Percentiles rank a stretch among this genome's conserved stretches.
Conservation (phyloP, 148 eudicot genomes). For the Vaccinium corymbosum region DNA sequence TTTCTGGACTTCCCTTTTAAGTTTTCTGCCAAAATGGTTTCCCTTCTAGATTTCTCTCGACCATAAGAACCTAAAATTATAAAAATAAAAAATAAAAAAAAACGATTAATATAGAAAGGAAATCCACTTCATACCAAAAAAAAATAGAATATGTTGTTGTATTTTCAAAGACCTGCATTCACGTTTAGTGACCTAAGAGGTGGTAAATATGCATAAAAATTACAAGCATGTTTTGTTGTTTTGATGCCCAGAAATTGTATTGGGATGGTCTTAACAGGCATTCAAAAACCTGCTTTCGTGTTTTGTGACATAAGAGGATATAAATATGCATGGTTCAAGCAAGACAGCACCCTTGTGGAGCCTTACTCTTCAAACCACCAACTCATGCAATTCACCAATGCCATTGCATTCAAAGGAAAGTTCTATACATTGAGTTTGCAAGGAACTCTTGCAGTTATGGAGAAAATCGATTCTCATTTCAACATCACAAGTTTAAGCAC, state of each 20-base stretch:
- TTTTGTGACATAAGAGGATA: neutral
- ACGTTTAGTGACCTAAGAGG: too few relatives aligned
- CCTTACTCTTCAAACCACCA: conserved; percentile 17
- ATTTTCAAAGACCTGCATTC: too few relatives aligned
- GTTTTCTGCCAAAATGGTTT: too few relatives aligned
- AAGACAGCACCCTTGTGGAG: conserved; percentile 17
- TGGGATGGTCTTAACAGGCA: conserved; percentile 11
- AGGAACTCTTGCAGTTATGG: conserved; percentile 29
- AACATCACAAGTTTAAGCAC: conserved; percentile 13
- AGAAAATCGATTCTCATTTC: conserved; percentile 15
- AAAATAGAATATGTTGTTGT: too few relatives aligned
- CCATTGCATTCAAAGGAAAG: conserved; percentile 25
- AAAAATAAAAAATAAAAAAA: neutral
- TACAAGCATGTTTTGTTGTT: neutral
- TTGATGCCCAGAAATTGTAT: neutral
- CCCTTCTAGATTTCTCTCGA: too few relatives aligned
- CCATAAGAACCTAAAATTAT: neutral
- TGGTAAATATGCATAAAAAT: neutral
- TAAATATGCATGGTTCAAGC: neutral
- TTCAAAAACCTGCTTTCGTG: conserved; percentile 4
- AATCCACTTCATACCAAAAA: neutral
- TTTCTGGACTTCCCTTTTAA: too few relatives aligned
- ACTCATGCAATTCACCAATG: conserved; percentile 24
- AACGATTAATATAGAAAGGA: neutral
- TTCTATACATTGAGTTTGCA: conserved; percentile 31